Base-by-base conservation (phyloP, 208 protist species). In the Wallacemonas collosoma region DNA sequence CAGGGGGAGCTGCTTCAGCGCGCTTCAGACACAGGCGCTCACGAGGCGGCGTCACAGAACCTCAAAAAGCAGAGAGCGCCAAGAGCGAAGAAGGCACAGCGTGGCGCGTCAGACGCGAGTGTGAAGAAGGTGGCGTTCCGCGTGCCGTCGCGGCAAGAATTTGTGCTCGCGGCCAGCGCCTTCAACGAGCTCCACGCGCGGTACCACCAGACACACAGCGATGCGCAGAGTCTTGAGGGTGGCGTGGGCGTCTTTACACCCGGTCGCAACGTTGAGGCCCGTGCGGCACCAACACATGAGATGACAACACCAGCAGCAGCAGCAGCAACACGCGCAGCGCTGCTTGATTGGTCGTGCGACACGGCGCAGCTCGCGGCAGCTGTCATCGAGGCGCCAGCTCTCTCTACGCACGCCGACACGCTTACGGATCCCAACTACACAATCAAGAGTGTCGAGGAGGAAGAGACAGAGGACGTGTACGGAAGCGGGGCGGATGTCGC, bases 131-230 rank as follows among this genome's bases (percentile, higher is more conserved):
- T 1, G 15, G 12, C 36, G 4, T 60, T 81, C 38, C 39, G 39
- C 62, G 76, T 86, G 11, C 81, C 76, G 15, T 81, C 81, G 36
- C 67, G 54, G 60, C 63, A 78, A 7, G 81, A 86, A 36, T 67
- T 86, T 43, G 9, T 45, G 43, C 72, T 80, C 53, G 68, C 78
- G n/a, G 36, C 78, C 3, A 68, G 75, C 15, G 76, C 73, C 11
- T 86, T 86, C 69, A 56, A 63, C 39, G 76, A 81, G 44, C 62
- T 85, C 26, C 64, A 80, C 40, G 76, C 61, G 4, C 60, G 60
- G 15, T 65, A 36, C 43, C 36, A 15, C 9, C 60, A 50, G 41
- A 60, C 43, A 36, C 60, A 51, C 53, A 72, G 55, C 51, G 60
- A 43, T 51, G 75, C 7, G 26, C 6, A 35, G 67, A 43, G 71